These are phyloP conservation scores for Allomyces javanicus DNA, from an alignment of 192 early-diverging fungal species.

Conservation along the genomic window DNA sequence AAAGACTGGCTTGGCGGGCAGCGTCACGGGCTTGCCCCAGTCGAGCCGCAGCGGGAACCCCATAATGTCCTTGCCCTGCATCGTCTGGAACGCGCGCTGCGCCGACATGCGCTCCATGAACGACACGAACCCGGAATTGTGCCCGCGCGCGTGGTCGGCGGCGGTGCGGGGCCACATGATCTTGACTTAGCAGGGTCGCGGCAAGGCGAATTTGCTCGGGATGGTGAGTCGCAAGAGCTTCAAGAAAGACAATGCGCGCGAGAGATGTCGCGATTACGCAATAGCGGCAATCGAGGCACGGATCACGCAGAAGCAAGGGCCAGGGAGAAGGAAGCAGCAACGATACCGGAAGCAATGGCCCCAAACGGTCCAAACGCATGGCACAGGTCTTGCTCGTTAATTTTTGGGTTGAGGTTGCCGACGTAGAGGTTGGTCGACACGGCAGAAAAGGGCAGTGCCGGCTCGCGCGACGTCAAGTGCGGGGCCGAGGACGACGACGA, in stretches of 20 bases:
- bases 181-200: conserved; percentile 29
- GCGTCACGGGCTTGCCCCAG: conserved; percentile 63
- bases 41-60: conserved; percentile 44
- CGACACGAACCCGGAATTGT: conserved; percentile 74
- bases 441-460: conserved; percentile 37
- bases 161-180: conserved; percentile 85
- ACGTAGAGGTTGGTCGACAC: conserved; percentile 70
- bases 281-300: no score
- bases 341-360: conserved; percentile 44
- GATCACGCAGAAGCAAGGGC: no score
- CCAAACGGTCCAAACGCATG: conserved; percentile 59
- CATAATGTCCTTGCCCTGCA: conserved; percentile 47
- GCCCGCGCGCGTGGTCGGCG: conserved; percentile 57
- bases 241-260: no score
- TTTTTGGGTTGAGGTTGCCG: conserved; percentile 50
- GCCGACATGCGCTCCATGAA: conserved; percentile 66
- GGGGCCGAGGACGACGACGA: conserved; percentile 1
- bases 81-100: conserved; percentile 37
- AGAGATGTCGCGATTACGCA: no score
- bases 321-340: no score
- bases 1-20: conserved; percentile 55
- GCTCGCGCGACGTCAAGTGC: conserved; percentile 13
- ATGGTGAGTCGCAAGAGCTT: no score
- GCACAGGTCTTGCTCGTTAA: conserved; percentile 53
- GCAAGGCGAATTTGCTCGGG: no score